A percentile compares a stretch with the other conserved stretches of the same genome.
phyloP scores from a whole-genome alignment of 2,329 filamentous ascomycete species.

The Ustulina deusta region DNA sequence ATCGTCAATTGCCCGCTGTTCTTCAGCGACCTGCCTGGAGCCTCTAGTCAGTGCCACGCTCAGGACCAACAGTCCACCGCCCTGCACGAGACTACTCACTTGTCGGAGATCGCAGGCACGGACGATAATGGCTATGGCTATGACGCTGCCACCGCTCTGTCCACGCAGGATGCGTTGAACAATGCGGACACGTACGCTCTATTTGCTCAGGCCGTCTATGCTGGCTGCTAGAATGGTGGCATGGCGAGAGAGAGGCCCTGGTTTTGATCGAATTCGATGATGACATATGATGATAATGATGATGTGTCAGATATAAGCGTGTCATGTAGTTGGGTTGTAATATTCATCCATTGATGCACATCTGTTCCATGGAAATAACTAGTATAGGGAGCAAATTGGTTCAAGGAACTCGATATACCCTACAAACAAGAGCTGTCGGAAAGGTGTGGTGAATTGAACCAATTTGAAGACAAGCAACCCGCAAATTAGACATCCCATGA shows the following conservation, averaged over 20 bases:
- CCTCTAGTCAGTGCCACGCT: slow-evolving; percentile 66
- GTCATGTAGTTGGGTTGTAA: no score
- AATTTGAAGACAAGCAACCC: no score
- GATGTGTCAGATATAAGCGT: no score
- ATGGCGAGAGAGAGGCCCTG: background rate
- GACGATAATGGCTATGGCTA: slow-evolving; percentile 66
- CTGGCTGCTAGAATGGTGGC: slow-evolving; percentile 51
- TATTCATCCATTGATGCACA: no score
- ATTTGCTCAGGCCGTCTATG: slow-evolving; percentile 59
- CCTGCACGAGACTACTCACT: slow-evolving; percentile 74
- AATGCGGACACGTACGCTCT: slow-evolving; percentile 71
- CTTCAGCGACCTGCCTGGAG: slow-evolving; percentile 64
- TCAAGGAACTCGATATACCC: no score
- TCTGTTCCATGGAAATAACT: no score
- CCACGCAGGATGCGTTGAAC: slow-evolving; percentile 61
- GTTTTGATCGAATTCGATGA: background rate
- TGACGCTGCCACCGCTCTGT: slow-evolving; percentile 42
- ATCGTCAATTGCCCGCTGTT: slow-evolving; percentile 73
- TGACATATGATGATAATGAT: background rate
- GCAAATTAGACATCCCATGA: no score
- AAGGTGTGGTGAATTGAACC: no score
- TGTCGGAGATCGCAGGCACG: slow-evolving; percentile 67
- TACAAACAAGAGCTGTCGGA: no score
- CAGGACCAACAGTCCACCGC: slow-evolving; percentile 75
- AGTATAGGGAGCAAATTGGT: no score